A percentile compares a stretch with the other conserved stretches of the same genome.
phyloP scores from a whole-genome alignment of 2,329 filamentous ascomycete genomes.

The Xylariaceae sp. region DNA sequence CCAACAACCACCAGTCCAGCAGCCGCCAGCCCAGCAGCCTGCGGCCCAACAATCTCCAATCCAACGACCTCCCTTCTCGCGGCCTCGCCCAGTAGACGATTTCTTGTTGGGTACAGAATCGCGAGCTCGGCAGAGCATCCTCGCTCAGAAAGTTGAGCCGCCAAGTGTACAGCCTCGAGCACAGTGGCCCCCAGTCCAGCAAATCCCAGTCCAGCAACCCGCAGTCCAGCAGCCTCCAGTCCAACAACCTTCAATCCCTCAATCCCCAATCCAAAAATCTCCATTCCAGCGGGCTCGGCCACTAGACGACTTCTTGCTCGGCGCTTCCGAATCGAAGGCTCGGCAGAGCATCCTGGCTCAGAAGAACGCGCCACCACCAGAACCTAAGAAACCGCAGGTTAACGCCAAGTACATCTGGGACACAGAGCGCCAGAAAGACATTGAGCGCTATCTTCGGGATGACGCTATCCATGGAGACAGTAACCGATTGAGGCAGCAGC shows the following conservation, averaged over 20 bases:
- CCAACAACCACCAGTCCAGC: too few species aligned
- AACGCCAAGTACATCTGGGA: conserved; percentile 20
- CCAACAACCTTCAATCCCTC: not conserved
- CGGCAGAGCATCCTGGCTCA: not conserved
- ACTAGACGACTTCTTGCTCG: not conserved
- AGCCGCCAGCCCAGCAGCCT: not conserved
- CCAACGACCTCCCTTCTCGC: too few species aligned
- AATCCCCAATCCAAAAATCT: not conserved
- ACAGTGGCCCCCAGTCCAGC: not conserved
- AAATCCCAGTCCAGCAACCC: not conserved
- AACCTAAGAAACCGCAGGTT: not conserved
- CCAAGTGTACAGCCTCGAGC: not conserved
- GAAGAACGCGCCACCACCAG: not conserved
- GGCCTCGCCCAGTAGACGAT: not conserved
- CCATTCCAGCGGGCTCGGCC: not conserved
- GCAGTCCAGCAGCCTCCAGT: too few species aligned
- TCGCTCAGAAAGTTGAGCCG: not conserved
- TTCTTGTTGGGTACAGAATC: too few species aligned
- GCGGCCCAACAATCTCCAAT: not conserved
- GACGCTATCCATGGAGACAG: not conserved
- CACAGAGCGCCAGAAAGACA: conserved; percentile 14
- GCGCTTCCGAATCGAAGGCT: not conserved
- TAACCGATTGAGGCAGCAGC: not conserved
- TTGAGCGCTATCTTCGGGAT: conserved; percentile 15
- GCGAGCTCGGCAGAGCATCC: too few species aligned